These are phyloP conservation scores for Solanum lycopersicoides DNA, from an alignment of 257 asterid species.

Conservation along the genomic window DNA sequence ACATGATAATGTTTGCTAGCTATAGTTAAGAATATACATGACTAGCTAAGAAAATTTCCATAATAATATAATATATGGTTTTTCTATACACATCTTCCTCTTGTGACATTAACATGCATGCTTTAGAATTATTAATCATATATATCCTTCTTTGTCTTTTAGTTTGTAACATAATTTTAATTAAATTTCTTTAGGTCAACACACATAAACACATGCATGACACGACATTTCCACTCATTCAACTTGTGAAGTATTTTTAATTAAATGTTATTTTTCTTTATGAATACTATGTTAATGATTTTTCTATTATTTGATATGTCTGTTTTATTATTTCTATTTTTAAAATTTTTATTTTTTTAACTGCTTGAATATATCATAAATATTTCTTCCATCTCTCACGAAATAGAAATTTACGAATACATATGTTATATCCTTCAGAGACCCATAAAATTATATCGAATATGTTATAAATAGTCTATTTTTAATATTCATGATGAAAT, in stretches of 20 bases:
- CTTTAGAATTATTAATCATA: background rate
- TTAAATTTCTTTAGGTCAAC: background rate
- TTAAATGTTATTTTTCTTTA: too few species aligned
- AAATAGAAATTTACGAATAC: too few species aligned
- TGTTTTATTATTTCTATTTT: fast-evolving
- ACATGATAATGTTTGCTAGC: background rate
- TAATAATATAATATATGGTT: background rate
- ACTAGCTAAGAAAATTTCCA: background rate
- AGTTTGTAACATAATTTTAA: background rate
- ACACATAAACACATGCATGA: background rate
- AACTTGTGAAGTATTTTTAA: background rate
- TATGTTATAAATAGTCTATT: background rate
- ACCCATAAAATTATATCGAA: too few species aligned
- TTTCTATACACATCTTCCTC: background rate
- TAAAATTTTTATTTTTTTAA: background rate
- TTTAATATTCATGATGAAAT: background rate
- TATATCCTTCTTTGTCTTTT: background rate
- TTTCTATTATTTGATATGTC: too few species aligned
- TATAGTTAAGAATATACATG: background rate
- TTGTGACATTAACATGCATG: background rate
- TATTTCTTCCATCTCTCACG: too few species aligned
- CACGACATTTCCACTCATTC: background rate
- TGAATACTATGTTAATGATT: too few species aligned
- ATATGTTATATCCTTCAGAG: background rate
- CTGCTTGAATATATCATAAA: background rate